phyloP scores from a whole-genome alignment of 2,329 filamentous ascomycete genomes.

The Grosmannia penicillata region DNA sequence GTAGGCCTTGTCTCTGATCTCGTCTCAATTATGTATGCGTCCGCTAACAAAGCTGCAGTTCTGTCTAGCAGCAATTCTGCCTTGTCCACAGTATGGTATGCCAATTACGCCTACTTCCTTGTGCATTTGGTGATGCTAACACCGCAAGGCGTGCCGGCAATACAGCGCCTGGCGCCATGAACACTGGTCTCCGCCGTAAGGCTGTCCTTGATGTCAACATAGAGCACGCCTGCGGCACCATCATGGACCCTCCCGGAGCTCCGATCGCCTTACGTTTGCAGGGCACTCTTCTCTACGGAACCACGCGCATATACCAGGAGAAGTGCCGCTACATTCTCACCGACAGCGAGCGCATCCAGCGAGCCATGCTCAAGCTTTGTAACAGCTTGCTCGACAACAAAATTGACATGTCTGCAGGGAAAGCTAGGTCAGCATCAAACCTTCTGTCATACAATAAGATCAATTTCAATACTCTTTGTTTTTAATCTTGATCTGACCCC shows the following conservation, averaged over 20 bases:
- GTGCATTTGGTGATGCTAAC: background rate
- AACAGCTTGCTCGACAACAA: slow-evolving; percentile 47
- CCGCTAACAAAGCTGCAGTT: slow-evolving; percentile 30
- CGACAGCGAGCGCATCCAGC: slow-evolving; percentile 55
- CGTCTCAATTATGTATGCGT: slow-evolving; percentile 2
- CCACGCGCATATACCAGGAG: slow-evolving; percentile 72
- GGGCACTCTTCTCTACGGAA: slow-evolving; percentile 72
- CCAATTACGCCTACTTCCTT: background rate
- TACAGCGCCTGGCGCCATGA: slow-evolving; percentile 55
- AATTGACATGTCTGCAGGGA: slow-evolving; percentile 57
- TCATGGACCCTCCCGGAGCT: slow-evolving; percentile 59
- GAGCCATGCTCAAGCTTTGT: slow-evolving; percentile 51
- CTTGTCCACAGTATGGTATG: slow-evolving; percentile 85
- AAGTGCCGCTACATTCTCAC: slow-evolving; percentile 76
- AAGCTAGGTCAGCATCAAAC: slow-evolving; percentile 58
- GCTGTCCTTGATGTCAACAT: slow-evolving; percentile 82
- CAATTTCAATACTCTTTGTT: no score
- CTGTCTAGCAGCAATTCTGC: slow-evolving; percentile 79
- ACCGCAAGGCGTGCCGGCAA: slow-evolving; percentile 72
- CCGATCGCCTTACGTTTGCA: slow-evolving; percentile 85
- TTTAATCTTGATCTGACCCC: no score
- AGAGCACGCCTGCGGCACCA: slow-evolving; percentile 74
- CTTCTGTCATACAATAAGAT: no score
- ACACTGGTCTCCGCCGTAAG: slow-evolving; percentile 66
- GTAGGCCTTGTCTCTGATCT: slow-evolving; percentile 31